Evolutionary conservation across 148 eudicot genomes (phyloP).

Genomic region (Persicaria maculosa): DNA sequence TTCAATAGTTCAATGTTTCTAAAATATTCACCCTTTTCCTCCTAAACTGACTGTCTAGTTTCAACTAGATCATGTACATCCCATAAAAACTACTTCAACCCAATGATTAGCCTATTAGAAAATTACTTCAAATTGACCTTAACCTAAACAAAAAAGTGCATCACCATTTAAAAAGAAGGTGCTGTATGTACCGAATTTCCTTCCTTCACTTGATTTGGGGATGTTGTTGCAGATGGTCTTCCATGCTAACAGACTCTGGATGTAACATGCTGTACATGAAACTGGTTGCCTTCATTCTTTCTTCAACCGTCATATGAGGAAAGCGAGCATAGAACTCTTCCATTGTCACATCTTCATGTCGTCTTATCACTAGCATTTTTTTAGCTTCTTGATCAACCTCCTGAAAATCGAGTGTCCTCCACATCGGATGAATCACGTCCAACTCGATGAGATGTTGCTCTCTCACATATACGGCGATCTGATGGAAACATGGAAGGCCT

Average conservation of each 20-base stretch:
- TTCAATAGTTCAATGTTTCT: too few relatives aligned
- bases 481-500: not conserved
- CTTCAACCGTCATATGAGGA: not conserved
- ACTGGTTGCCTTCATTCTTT: not conserved
- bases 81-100: too few relatives aligned
- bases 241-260: not conserved
- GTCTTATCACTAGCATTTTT: not conserved
- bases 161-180: too few relatives aligned
- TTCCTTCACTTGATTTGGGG: too few relatives aligned
- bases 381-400: not conserved
- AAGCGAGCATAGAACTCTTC: not conserved
- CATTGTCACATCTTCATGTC: not conserved
- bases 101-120: too few relatives aligned
- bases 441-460: not conserved
- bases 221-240: not conserved
- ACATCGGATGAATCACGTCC: not conserved
- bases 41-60: too few relatives aligned
- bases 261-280: not conserved
- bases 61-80: too few relatives aligned
- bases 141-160: too few relatives aligned
- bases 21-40: too few relatives aligned
- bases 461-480: not conserved
- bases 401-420: not conserved
- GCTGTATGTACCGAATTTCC: too few relatives aligned
- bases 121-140: too few relatives aligned